Percentiles rank a stretch among this genome's conserved stretches.
Evolutionary conservation across 2,329 filamentous ascomycete species (phyloP).

Genomic region (Sphaceloma murrayae): DNA sequence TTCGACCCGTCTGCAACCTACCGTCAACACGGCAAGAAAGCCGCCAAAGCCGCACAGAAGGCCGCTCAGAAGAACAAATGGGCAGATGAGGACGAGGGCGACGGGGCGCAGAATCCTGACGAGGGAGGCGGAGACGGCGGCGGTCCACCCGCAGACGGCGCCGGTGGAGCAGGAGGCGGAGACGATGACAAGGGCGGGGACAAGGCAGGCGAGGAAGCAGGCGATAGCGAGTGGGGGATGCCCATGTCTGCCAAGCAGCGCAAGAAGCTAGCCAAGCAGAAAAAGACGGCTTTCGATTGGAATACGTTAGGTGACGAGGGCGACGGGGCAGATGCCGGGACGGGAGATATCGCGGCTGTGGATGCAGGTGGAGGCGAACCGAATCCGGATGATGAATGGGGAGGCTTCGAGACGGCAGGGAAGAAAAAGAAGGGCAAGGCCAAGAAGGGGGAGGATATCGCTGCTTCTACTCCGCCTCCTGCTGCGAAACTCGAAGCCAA

Average conservation of each 20-base stretch:
- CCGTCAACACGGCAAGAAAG: constrained; percentile 14
- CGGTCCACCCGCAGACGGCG: constrained; percentile 27
- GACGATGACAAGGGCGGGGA: constrained; percentile 25
- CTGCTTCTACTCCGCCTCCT: constrained; percentile 19
- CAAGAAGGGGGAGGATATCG: constrained; percentile 21
- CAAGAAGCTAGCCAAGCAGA: constrained; percentile 28
- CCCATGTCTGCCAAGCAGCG: constrained; percentile 26
- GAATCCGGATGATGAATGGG: constrained; percentile 23
- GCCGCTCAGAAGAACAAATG: constrained; percentile 33
- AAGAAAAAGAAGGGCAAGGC: constrained; percentile 31
- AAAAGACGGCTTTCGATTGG: constrained; percentile 21
- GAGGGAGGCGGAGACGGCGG: constrained; percentile 28
- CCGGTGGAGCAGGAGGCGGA: constrained; percentile 27
- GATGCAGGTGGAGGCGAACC: constrained; percentile 9
- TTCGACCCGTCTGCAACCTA: neutral
- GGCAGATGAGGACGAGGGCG: constrained; percentile 39
- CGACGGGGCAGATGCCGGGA: constrained; percentile 13
- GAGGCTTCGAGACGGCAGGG: constrained; percentile 21
- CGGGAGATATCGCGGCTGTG: neutral
- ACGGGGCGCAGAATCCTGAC: constrained; percentile 37
- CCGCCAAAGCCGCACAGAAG: constrained; percentile 20
- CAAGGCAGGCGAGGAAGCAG: constrained; percentile 25
- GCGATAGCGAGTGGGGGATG: constrained; percentile 26
- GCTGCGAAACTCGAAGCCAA: constrained; percentile 20
- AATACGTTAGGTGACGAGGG: constrained; percentile 17